Conservation (phyloP, 257 asterid genomes). For the Solanum tacnaense region DNA sequence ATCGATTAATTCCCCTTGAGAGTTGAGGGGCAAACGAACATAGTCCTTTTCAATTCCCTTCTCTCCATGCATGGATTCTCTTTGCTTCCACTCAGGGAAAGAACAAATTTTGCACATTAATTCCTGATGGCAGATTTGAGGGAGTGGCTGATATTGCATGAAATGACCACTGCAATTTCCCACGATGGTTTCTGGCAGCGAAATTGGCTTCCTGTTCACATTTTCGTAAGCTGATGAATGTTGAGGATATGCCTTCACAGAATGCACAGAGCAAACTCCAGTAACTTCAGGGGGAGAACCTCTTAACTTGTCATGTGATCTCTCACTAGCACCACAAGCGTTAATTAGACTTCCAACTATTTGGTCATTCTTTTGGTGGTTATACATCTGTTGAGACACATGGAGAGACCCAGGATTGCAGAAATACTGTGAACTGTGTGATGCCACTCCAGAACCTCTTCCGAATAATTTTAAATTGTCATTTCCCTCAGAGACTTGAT, state of each 20-base stretch:
- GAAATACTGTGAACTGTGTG: constrained; percentile 10
- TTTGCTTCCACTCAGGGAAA: constrained; percentile 18
- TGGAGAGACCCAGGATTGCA: constrained; percentile 13
- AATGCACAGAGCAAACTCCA: constrained; percentile 27
- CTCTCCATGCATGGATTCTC: constrained; percentile 10
- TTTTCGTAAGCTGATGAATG: constrained; percentile 12
- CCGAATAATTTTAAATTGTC: constrained; percentile 8
- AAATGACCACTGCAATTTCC: constrained; percentile 16
- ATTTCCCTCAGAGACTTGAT: constrained; percentile 10
- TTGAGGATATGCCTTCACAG: constrained; percentile 19
- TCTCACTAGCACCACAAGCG: constrained; percentile 9
- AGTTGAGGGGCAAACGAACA: constrained; percentile 65
- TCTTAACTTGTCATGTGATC: constrained; percentile 16
- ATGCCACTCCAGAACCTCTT: constrained; percentile 5
- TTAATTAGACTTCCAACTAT: constrained; percentile 7
- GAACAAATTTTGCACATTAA: constrained; percentile 22
- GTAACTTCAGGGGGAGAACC: constrained; percentile 16
- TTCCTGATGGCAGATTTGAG: constrained; percentile 28
- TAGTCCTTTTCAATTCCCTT: constrained; percentile 15
- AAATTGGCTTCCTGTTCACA: constrained; percentile 5
- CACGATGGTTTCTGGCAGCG: constrained; percentile 10
- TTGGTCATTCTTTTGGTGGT: constrained; percentile 5
- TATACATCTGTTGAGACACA: constrained; percentile 16
- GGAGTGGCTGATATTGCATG: constrained; percentile 22
- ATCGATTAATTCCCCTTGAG: constrained; percentile 52